Evolutionary conservation across 306 rosid species (phyloP).

Genomic region (Prunus kanzakura): DNA sequence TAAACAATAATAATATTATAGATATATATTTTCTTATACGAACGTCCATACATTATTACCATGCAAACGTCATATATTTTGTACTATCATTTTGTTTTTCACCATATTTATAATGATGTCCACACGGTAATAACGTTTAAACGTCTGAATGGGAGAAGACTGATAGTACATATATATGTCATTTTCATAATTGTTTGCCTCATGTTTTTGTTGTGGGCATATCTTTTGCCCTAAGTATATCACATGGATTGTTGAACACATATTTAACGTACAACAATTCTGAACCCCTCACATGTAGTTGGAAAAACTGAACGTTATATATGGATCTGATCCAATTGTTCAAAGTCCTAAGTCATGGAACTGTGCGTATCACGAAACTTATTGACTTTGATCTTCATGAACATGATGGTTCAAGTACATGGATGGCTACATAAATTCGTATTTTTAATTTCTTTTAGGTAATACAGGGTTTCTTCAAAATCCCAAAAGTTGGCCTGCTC

Average conservation of each 20-base stretch:
- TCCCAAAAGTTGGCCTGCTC: too few relatives aligned
- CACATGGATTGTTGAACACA: slow-evolving; percentile 3
- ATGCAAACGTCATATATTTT: too few relatives aligned
- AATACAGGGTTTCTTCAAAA: too few relatives aligned
- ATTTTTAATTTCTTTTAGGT: too few relatives aligned
- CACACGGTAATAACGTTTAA: too few relatives aligned
- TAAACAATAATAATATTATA: too few relatives aligned
- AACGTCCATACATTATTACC: too few relatives aligned
- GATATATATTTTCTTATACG: too few relatives aligned
- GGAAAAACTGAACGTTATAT: neutral
- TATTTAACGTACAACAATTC: neutral
- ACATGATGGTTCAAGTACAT: neutral
- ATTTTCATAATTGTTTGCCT: neutral
- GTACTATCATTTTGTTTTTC: fast-evolving
- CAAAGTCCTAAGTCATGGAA: neutral
- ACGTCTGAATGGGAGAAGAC: too few relatives aligned
- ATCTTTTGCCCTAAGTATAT: neutral
- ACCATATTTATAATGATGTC: too few relatives aligned
- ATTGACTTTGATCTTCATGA: neutral
- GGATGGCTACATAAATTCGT: neutral
- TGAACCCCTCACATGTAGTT: neutral
- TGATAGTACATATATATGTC: too few relatives aligned
- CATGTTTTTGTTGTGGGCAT: too few relatives aligned
- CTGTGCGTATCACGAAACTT: neutral
- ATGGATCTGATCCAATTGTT: neutral